Evolutionary conservation across 2,329 filamentous ascomycete species (phyloP), one percentile per base, ranked within the genome.

Genomic region (Trichoderma koningii): DNA sequence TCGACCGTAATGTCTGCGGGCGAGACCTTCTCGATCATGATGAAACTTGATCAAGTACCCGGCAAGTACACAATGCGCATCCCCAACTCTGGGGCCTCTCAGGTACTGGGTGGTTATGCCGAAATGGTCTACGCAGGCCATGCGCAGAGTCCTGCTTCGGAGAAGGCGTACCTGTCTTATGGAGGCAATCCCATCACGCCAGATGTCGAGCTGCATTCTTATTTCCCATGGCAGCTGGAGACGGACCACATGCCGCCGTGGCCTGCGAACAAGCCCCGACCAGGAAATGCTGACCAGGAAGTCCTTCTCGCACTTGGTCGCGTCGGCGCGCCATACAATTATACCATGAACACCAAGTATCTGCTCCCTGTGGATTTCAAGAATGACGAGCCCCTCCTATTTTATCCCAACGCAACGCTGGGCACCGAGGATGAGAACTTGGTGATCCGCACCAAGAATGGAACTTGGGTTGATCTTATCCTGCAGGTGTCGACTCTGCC

Each of bases 61-160:
- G 82, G 82, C 0, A 75, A 82, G 65, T 88, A 84, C 72, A 81
- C 80, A 7, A 81, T 88, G 42, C 85, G 87, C 5, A 76, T 84
- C 45, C 80, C 82, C 28, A 80, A 82, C n/a, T 75, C 76, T n/a
- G 77, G 76, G 19, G 73, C 79, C 2, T 80, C 82, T 10, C 87
- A 89, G 71, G 79, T 87, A 64, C 77, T 89, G 34, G 78, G 79
- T 10, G 85, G 82, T 1, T 78, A 80, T 23, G 85, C 56, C 3
- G 56, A 42, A 42, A 60, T 60, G 56, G 7, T 51, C 30, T 60
- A 60, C n/a, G 45, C 23, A 19, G 56, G 56, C 21, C 56, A 60
- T n/a, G 5, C 17, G 30, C 12, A 60, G 3, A 45, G 50, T 14
- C n/a, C n/a, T 21, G 26, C 1, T 1, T 60, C 56, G 9, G 21